Base-by-base conservation (phyloP, 2,329 filamentous ascomycete species). In the Penicillium sp. region DNA sequence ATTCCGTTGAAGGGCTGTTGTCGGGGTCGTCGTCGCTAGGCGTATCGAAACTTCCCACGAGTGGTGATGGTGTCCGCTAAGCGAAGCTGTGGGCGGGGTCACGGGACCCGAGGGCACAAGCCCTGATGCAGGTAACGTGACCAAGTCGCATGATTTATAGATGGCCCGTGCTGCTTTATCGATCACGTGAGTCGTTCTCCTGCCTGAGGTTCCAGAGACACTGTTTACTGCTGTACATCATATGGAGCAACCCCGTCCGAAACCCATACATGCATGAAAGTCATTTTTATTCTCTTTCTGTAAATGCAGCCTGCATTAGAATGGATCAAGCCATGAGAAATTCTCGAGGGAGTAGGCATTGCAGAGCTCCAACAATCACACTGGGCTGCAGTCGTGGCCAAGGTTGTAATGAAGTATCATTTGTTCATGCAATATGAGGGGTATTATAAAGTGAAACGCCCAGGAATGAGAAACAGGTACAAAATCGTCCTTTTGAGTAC, bases 1-100 rank as follows among this genome's bases (percentile, higher is more conserved):
- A 75, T 78, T 78, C 76, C 71, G 70, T 75, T 75, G 73, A 78
- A 78, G 77, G 76, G 67, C 76, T 74, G 74, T 77, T 76, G 74
- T 76, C 73, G 75, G 72, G 72, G 73, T 77, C 73, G 75, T 78
- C 75, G 76, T 78, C 76, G 75, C 73, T 75, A 66, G 73, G 74
- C 74, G 72, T 73, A 74, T 76, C 71, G 68, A 70, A 74, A 74
- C 69, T 77, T 75, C 67, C 68, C 66, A 64, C 67, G 69, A 71
- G 67, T 67, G 67, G 68, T 64, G 69, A 64, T 69, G 66, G 66
- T 67, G 51, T 71, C 71, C 59, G 71, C 72, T 78, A 76, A 78
- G 76, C 76, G 76, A 78, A 69, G 15, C 49, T 76, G 75, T 75
- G 74, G 73, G 71, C 63, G 58, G 17, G 48, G 48, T 65, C 61